Base-by-base conservation (phyloP, 1,139 yeast genomes). In the Geotrichum histeridarum region DNA sequence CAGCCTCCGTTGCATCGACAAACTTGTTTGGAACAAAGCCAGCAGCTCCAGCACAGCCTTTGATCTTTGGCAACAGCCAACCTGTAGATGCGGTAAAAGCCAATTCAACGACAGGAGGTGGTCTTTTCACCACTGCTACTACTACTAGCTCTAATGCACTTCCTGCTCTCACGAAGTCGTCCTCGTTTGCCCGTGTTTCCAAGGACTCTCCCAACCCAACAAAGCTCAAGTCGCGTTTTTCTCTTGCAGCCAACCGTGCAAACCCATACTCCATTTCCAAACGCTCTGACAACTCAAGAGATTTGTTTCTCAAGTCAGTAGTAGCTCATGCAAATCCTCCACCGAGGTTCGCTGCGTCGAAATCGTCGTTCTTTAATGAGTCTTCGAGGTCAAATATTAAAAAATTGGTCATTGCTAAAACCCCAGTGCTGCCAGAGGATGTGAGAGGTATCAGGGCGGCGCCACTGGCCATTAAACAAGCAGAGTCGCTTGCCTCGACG, bases 171-270 rank as follows among this genome's bases (percentile, higher is more conserved):
- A 22, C 58, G 56, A 14, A 12, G 62, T 33, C 30, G 30, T 76
- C 78, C 0, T 58, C 76, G 30, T 76, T 77, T 67, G 74, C 74
- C 1, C 54, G 53, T 37, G 54, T 46, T 35, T 15, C 35, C 30
- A 35, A 35, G 52, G 18, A 48, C 58, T 51, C 48, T 35, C 35
- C 32, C 37, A 42, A 32, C 47, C 58, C 56, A 49, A 58, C 50
- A 4, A 45, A 45, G 31, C 18, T 49, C 31, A 51, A 51, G 36
- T 48, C 45, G 11, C 35, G 50, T 8, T 33, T n/a, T 37, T 18
- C 22, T n/a, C 42, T 45, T 41, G 18, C 50, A 17, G 9, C 46
- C 8, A 8, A 38, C 2, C 32, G 46, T 17, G 9, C 36, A 4
- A 39, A 30, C 17, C 42, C 53, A 1, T 35, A 50, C 15, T 45